Evolutionary conservation across 257 asterid genomes (phyloP).

Genomic region (Rubia yunnanensis): DNA sequence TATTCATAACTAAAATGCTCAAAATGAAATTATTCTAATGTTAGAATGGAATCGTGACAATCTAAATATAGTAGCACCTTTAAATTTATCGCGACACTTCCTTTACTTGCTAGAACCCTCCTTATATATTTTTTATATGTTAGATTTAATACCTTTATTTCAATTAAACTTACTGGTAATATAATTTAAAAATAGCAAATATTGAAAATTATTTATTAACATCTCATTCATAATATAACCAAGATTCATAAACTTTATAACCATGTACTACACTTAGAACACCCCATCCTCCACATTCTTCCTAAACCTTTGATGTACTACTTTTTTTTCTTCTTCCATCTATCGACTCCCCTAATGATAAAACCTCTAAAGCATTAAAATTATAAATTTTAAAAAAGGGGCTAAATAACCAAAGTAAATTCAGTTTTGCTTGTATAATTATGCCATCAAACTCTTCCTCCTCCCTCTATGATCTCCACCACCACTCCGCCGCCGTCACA

Average conservation of each 20-base stretch:
- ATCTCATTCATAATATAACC: constrained; percentile 20
- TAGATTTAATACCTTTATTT: too few species aligned
- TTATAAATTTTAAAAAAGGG: neutral
- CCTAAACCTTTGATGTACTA: constrained; percentile 27
- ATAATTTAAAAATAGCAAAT: too few species aligned
- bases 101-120: too few species aligned
- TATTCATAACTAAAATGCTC: too few species aligned
- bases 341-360: constrained; percentile 6
- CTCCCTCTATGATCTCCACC: neutral
- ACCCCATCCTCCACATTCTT: constrained; percentile 1
- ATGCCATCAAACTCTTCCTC: neutral
- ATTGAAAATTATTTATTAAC: constrained; percentile 19
- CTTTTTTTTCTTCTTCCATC: constrained; percentile 9
- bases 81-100: too few species aligned
- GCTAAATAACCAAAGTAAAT: constrained; percentile 6
- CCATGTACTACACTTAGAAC: constrained; percentile 1
- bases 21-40: too few species aligned
- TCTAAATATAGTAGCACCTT: too few species aligned
- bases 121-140: too few species aligned
- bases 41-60: too few species aligned
- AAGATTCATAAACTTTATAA: constrained; percentile 11
- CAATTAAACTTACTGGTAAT: too few species aligned
- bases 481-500: constrained; percentile 41
- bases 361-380: constrained; percentile 10
- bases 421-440: constrained; percentile 37